A percentile compares a stretch with the other conserved stretches of the same genome.
Conservation (phyloP, 352 stramenopile genomes). For the Pythium biforme region DNA sequence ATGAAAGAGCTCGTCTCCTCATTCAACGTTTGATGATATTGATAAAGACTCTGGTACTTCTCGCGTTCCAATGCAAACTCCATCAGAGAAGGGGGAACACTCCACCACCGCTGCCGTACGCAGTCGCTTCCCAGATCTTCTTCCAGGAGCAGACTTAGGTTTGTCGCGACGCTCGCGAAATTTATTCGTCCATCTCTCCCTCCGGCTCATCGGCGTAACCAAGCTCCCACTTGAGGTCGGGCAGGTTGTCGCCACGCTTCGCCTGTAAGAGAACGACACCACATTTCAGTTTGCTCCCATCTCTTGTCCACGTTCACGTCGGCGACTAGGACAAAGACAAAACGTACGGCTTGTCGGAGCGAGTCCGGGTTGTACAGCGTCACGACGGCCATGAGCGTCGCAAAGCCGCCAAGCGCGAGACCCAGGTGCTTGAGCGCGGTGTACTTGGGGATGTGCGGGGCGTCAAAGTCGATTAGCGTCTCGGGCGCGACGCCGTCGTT, state of each 20-base stretch:
- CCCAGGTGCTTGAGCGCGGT: conserved; percentile 67
- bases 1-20: conserved; percentile 1
- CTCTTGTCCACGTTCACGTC: not conserved
- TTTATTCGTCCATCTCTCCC: conserved; percentile 83
- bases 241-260: conserved; percentile 74
- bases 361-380: conserved; percentile 82
- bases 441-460: conserved; percentile 81
- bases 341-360: conserved; percentile 74
- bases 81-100: not conserved
- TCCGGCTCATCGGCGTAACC: conserved; percentile 70
- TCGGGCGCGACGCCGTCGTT: conserved; percentile 84
- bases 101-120: not conserved
- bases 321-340: not conserved
- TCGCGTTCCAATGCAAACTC: not conserved
- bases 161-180: not conserved
- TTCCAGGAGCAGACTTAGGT: not conserved
- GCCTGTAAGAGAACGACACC: conserved; percentile 29
- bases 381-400: conserved; percentile 74
- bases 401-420: conserved; percentile 49
- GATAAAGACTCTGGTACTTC: not conserved
- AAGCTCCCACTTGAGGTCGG: conserved; percentile 82
- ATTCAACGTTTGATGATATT: conserved; percentile 20
- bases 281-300: not conserved
- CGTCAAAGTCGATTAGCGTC: conserved; percentile 89
- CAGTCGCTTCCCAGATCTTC: not conserved